Evolutionary conservation across 2,329 filamentous ascomycete species (phyloP).

Genomic region (Aspergillus cejpii): DNA sequence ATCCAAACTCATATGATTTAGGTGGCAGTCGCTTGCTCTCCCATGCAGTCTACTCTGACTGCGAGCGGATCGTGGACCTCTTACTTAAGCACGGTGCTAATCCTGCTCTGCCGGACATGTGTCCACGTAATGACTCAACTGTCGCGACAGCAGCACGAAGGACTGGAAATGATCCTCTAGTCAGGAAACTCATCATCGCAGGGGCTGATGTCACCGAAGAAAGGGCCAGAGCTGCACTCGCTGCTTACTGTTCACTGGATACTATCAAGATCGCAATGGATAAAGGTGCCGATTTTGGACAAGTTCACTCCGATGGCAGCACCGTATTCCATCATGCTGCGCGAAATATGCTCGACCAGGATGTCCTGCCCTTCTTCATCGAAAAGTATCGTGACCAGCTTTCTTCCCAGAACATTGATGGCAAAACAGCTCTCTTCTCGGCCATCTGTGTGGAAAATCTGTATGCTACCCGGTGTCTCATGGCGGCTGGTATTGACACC

Average conservation of each 20-base stretch:
- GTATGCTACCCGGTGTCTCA: not conserved
- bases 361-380: not conserved
- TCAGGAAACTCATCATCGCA: not conserved
- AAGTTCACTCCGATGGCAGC: not conserved
- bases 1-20: constrained; percentile 9
- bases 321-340: not conserved
- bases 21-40: constrained; percentile 4
- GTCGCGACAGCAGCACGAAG: not conserved
- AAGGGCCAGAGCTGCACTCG: not conserved
- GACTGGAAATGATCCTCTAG: not conserved
- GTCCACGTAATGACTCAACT: not conserved
- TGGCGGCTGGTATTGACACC: constrained; percentile 2
- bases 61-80: not conserved
- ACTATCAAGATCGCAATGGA: constrained; percentile 1
- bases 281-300: constrained; percentile 1
- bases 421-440: constrained; percentile 4
- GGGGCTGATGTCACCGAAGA: not conserved
- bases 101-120: constrained; percentile 1
- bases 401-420: not conserved
- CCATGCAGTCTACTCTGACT: constrained; percentile 3
- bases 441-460: not conserved
- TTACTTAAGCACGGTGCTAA: constrained; percentile 7
- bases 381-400: not conserved
- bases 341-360: not conserved
- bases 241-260: not conserved